These are phyloP conservation scores for Yamadazyma songkhlaensis DNA, from an alignment of 1,139 yeast genomes.

Conservation along the genomic window DNA sequence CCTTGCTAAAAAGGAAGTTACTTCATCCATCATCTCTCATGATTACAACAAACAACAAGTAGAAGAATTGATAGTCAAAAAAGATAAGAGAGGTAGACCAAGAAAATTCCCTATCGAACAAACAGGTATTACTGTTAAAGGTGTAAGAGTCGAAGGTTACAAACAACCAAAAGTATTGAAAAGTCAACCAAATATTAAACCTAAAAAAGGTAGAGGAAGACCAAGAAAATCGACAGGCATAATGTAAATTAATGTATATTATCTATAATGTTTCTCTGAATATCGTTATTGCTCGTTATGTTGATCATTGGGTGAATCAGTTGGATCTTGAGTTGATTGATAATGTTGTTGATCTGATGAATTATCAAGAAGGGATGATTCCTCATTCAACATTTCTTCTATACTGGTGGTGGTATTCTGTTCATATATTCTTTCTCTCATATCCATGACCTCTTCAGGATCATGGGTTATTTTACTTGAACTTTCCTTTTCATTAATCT, in stretches of 20 bases:
- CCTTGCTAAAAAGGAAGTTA: constrained; percentile 3
- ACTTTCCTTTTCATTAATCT: constrained; percentile 15
- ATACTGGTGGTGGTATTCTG: constrained; percentile 14
- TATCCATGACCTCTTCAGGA: constrained; percentile 40
- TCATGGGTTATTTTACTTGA: constrained; percentile 28
- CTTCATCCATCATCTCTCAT: constrained; percentile 4
- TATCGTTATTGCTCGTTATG: no score
- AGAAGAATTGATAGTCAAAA: constrained; percentile 36
- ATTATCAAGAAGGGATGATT: not conserved
- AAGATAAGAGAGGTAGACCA: constrained; percentile 50
- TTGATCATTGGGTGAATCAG: not conserved
- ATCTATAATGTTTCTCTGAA: no score
- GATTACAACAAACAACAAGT: constrained; percentile 38
- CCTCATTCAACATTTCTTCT: constrained; percentile 1
- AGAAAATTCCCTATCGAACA: constrained; percentile 50
- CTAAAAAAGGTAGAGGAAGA: constrained; percentile 11
- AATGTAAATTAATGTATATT: not conserved
- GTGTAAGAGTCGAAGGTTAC: constrained; percentile 43
- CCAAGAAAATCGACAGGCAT: constrained; percentile 10
- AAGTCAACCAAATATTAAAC: constrained; percentile 3
- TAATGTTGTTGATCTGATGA: not conserved
- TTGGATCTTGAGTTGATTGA: no score
- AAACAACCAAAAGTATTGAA: constrained; percentile 24
- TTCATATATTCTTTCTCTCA: constrained; percentile 37
- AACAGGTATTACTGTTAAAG: constrained; percentile 48